These are phyloP conservation scores for Colletotrichum acutatum DNA, from an alignment of 2,329 filamentous ascomycete genomes.

Conservation along the genomic window DNA sequence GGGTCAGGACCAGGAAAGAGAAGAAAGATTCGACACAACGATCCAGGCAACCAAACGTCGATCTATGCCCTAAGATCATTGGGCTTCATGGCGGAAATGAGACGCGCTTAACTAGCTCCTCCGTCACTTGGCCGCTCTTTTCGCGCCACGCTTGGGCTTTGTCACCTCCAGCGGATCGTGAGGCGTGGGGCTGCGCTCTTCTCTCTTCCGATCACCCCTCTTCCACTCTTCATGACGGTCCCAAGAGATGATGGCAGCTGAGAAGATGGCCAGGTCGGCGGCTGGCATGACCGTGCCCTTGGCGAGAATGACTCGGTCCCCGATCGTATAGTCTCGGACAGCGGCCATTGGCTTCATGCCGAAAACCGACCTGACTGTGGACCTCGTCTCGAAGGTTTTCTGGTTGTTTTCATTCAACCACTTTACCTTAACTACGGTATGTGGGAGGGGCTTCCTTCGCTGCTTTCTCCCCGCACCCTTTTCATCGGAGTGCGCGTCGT, in stretches of 20 bases:
- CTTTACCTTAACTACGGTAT: neutral
- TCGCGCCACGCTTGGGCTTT: neutral
- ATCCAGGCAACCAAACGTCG: no score
- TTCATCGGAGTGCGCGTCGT: neutral
- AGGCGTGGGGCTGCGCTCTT: neutral
- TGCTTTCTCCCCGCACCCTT: neutral
- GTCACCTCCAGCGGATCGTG: neutral
- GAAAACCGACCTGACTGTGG: neutral
- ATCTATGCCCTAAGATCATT: no score
- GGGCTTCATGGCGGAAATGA: no score
- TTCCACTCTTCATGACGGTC: neutral
- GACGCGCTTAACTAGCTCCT: neutral
- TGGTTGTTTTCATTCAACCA: neutral
- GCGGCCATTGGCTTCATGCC: neutral
- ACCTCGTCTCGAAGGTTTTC: neutral
- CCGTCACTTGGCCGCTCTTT: neutral
- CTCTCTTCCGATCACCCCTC: neutral
- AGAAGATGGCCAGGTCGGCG: neutral
- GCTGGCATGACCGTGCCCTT: neutral
- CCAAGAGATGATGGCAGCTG: neutral
- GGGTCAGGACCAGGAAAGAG: no score
- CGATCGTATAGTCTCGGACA: neutral
- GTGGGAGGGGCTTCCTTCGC: neutral
- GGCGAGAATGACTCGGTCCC: neutral
- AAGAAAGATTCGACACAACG: no score